These are phyloP conservation scores for Taphrina wiesneri DNA, from an alignment of 1,139 yeast species.

Conservation along the genomic window DNA sequence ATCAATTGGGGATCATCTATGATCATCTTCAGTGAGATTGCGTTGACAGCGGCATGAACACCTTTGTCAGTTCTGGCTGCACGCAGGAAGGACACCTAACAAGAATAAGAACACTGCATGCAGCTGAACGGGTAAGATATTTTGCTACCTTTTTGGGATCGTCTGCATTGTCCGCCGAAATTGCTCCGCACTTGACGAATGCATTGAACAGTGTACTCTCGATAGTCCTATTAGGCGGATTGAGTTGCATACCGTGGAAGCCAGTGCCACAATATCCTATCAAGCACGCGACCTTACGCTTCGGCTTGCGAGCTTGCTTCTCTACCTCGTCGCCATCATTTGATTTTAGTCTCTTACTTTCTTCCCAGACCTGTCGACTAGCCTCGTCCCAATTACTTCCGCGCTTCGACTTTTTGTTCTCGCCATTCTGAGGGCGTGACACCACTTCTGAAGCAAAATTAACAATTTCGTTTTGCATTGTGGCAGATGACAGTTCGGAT, in stretches of 20 bases:
- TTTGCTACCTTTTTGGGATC: constrained; percentile 67
- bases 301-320: constrained; percentile 63
- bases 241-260: constrained; percentile 92
- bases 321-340: background rate
- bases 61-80: constrained; percentile 99
- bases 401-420: background rate
- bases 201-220: constrained; percentile 89
- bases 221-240: constrained; percentile 81
- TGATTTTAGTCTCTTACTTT: constrained; percentile 6
- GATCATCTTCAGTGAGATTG: constrained; percentile 81
- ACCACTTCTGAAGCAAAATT: background rate
- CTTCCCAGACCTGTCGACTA: constrained; percentile 19
- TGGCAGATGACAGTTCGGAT: too few relatives aligned
- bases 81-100: constrained; percentile 73
- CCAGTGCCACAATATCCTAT: constrained; percentile 98
- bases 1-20: constrained; percentile 81
- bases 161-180: constrained; percentile 81
- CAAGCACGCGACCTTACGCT: constrained; percentile 85
- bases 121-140: background rate
- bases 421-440: background rate
- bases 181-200: constrained; percentile 83
- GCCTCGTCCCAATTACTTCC: constrained; percentile 17
- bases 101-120: background rate
- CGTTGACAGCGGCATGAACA: constrained; percentile 98
- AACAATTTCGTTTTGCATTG: background rate